Percentiles rank a stretch among this genome's conserved stretches.
phyloP scores from a whole-genome alignment of 2,329 filamentous ascomycete species.

The Aspergillus fructus region DNA sequence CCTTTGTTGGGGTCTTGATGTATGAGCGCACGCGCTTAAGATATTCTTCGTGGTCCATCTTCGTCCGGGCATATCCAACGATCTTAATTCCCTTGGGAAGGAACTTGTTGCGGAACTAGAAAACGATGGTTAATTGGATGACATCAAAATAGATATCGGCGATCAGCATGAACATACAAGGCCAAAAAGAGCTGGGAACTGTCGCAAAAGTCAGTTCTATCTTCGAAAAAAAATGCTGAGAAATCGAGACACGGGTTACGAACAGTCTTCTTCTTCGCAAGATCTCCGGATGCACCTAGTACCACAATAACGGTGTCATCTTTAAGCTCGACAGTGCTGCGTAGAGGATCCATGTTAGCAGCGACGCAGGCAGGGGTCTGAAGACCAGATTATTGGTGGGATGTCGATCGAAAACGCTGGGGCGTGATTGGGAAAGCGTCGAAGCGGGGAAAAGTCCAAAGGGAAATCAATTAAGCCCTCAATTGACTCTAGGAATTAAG shows the following conservation, averaged over 20 bases:
- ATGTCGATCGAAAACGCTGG: constrained; percentile 10
- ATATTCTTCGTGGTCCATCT: constrained; percentile 98
- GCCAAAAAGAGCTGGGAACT: constrained; percentile 97
- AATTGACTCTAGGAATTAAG: neutral
- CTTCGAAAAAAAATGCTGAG: constrained; percentile 7
- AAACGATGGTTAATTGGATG: constrained; percentile 15
- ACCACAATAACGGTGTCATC: constrained; percentile 97
- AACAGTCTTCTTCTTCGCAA: constrained; percentile 99
- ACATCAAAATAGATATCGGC: neutral
- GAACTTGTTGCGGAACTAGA: constrained; percentile 96
- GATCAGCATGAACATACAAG: constrained; percentile 65
- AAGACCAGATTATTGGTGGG: constrained; percentile 2
- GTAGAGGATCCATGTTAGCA: constrained; percentile 41
- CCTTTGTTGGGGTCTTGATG: constrained; percentile 98
- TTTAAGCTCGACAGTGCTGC: constrained; percentile 89
- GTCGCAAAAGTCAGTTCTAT: constrained; percentile 21
- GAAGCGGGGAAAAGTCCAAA: neutral
- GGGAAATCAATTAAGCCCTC: neutral
- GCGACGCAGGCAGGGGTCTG: constrained; percentile 8
- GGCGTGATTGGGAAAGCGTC: neutral
- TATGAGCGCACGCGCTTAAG: constrained; percentile 92
- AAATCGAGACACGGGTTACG: constrained; percentile 31
- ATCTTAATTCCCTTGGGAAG: constrained; percentile 94
- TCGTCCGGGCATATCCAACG: constrained; percentile 97
- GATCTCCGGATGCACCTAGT: constrained; percentile 92